Percentiles rank a stretch among this genome's conserved stretches.
Conservation (phyloP, 2,329 filamentous ascomycete genomes). For the Aureobasidium leucospermi region DNA sequence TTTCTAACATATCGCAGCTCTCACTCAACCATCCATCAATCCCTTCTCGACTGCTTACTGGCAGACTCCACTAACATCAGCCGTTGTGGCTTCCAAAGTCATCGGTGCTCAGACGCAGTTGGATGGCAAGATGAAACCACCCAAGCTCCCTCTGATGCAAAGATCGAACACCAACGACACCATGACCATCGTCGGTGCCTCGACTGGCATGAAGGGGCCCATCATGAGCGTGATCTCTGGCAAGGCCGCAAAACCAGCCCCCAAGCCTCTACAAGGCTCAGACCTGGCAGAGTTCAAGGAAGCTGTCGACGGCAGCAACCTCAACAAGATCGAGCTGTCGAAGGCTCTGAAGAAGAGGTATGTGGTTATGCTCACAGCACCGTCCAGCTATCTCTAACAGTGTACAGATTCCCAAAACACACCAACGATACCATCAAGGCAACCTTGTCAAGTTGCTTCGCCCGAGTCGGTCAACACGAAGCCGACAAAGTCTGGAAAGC, state of each 20-base stretch:
- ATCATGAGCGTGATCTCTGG: constrained; percentile 25
- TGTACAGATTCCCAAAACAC: constrained; percentile 56
- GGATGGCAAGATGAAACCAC: constrained; percentile 31
- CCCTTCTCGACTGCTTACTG: constrained; percentile 82
- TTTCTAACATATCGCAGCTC: constrained; percentile 26
- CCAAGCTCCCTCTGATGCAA: constrained; percentile 35
- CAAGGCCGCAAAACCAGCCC: constrained; percentile 30
- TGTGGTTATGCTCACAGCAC: constrained; percentile 17
- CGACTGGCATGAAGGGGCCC: constrained; percentile 27
- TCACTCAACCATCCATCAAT: constrained; percentile 57
- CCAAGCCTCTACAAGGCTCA: constrained; percentile 49
- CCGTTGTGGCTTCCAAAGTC: constrained; percentile 1
- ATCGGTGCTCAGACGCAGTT: constrained; percentile 3
- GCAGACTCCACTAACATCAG: constrained; percentile 32
- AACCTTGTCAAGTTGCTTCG: constrained; percentile 60
- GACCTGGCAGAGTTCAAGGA: constrained; percentile 61
- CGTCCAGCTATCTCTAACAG: constrained; percentile 15
- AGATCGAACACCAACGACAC: constrained; percentile 27
- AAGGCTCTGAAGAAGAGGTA: constrained; percentile 66
- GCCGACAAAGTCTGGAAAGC: constrained; percentile 56
- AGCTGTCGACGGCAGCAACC: constrained; percentile 60
- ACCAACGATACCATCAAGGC: constrained; percentile 64
- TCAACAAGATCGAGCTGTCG: constrained; percentile 67
- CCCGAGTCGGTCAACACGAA: constrained; percentile 53
- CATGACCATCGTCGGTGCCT: constrained; percentile 22